phyloP scores from a whole-genome alignment of 768 basidiomycete genomes.

The Gyrodon lividus region DNA sequence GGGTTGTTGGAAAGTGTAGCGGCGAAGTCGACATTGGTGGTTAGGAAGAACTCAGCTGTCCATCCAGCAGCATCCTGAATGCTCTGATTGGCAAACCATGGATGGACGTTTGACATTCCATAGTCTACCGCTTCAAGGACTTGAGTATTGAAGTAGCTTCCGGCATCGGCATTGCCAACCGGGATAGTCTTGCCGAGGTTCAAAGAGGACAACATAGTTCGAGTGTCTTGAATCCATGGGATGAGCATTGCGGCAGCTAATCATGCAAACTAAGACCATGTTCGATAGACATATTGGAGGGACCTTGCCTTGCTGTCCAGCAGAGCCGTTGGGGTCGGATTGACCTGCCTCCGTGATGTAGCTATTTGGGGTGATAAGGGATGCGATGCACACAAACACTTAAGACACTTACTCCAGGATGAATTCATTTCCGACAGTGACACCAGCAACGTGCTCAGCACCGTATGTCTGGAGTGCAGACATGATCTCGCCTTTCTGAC shows the following conservation, averaged over 20 bases:
- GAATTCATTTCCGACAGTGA: slow-evolving; percentile 93
- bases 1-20: slow-evolving; percentile 65
- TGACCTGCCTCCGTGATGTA: slow-evolving; percentile 54
- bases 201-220: slow-evolving; percentile 51
- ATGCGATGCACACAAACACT: background rate
- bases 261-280: background rate
- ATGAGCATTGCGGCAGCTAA: slow-evolving; percentile 63
- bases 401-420: slow-evolving; percentile 62
- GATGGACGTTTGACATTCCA: slow-evolving; percentile 88
- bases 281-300: background rate
- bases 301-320: slow-evolving; percentile 45
- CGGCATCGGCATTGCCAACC: slow-evolving; percentile 84
- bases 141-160: slow-evolving; percentile 74
- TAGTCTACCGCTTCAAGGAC: slow-evolving; percentile 67
- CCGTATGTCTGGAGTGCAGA: slow-evolving; percentile 77
- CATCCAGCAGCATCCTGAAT: slow-evolving; percentile 71
- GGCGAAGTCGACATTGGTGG: slow-evolving; percentile 61
- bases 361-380: slow-evolving; percentile 36
- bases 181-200: slow-evolving; percentile 59
- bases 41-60: slow-evolving; percentile 78
- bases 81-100: slow-evolving; percentile 87
- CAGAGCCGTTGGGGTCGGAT: slow-evolving; percentile 52
- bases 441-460: slow-evolving; percentile 66
- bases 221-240: slow-evolving; percentile 65
- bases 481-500: slow-evolving; percentile 69